These are phyloP conservation scores for Myxozyma geophila DNA, from an alignment of 805 yeast species.

Conservation along the genomic window DNA sequence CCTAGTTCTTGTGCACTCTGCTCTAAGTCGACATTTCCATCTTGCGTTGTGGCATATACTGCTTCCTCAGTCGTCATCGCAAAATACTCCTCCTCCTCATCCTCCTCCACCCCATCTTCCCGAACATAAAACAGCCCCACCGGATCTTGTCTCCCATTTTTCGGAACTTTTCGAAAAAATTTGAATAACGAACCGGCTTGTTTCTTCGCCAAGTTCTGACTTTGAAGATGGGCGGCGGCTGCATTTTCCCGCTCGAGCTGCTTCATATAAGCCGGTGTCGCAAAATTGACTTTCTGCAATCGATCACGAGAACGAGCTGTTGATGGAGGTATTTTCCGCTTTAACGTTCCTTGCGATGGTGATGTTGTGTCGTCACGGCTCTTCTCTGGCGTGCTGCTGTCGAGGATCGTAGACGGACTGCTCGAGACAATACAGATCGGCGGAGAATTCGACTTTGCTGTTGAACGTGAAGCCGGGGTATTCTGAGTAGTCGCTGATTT, in stretches of 20 bases:
- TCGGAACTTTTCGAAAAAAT: constrained; percentile 5
- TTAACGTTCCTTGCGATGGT: neutral
- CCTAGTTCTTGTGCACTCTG: no score
- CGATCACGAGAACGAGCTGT: neutral
- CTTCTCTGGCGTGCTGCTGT: neutral
- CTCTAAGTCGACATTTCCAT: neutral
- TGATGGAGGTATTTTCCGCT: constrained; percentile 3
- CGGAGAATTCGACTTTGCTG: neutral
- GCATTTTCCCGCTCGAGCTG: neutral
- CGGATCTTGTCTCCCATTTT: neutral
- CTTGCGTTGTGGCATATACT: neutral
- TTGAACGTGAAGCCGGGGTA: neutral
- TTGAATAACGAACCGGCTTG: neutral
- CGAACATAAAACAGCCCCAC: neutral
- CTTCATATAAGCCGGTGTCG: constrained; percentile 5
- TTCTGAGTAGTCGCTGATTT: neutral
- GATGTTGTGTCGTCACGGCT: neutral
- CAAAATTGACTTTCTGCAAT: neutral
- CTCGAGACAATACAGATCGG: neutral
- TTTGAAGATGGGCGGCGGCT: neutral
- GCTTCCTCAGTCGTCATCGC: neutral
- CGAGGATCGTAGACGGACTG: neutral
- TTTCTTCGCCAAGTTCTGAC: neutral
- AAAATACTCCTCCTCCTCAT: neutral
- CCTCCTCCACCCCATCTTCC: constrained; percentile 9